Conservation (phyloP, 805 yeast genomes). For the Lipomyces orientalis region DNA sequence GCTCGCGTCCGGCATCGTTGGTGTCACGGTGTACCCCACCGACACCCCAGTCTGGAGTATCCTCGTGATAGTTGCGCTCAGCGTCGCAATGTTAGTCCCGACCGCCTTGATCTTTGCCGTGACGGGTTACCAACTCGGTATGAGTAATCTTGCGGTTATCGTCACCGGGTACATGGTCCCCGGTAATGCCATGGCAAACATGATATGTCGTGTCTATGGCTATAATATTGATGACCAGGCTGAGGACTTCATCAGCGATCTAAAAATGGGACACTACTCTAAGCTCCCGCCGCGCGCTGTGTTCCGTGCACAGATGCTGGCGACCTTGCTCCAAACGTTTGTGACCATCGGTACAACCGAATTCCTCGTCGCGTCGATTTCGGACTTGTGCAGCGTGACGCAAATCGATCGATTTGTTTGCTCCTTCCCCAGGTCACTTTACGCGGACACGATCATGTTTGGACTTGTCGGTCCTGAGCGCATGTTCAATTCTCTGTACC, state of each 20-base stretch:
- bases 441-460: constrained; percentile 19
- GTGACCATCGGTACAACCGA: constrained; percentile 55
- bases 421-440: constrained; percentile 15
- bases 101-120: constrained; percentile 65
- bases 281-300: constrained; percentile 57
- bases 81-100: constrained; percentile 58
- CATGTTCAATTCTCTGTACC: constrained; percentile 15
- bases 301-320: constrained; percentile 58
- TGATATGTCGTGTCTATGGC: constrained; percentile 66
- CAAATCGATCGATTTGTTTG: constrained; percentile 13
- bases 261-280: constrained; percentile 63
- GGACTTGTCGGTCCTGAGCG: constrained; percentile 22
- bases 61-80: constrained; percentile 54
- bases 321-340: constrained; percentile 59
- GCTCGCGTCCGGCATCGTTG: constrained; percentile 43
- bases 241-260: constrained; percentile 57
- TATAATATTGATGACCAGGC: constrained; percentile 60
- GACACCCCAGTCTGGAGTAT: constrained; percentile 70
- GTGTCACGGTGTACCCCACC: constrained; percentile 50
- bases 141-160: constrained; percentile 67
- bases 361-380: constrained; percentile 48
- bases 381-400: constrained; percentile 32
- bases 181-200: constrained; percentile 63
- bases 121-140: constrained; percentile 64
- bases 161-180: constrained; percentile 69